Base-by-base conservation (phyloP, 257 asterid genomes). In the Misopates orontium region DNA sequence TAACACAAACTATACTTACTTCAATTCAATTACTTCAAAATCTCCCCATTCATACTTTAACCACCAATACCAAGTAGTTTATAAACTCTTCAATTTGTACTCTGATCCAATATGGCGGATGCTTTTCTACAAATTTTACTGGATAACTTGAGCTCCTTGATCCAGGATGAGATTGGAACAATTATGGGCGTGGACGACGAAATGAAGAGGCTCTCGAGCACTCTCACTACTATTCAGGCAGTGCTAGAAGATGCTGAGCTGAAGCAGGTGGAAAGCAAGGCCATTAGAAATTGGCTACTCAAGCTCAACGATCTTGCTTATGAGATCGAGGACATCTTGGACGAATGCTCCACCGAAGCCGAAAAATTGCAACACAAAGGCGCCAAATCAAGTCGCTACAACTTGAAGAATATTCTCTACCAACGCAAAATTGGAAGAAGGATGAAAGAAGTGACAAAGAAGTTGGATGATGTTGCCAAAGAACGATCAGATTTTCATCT, bases 71-170 rank as follows among this genome's bases (percentile, higher is more conserved):
- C n/a, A n/a, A n/a, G n/a, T n/a, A n/a, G n/a, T n/a, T n/a, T n/a
- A n/a, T n/a, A n/a, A n/a, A n/a, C n/a, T n/a, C n/a, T n/a, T n/a
- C n/a, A n/a, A n/a, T n/a, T n/a, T n/a, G n/a, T n/a, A n/a, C n/a
- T n/a, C n/a, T n/a, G n/a, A n/a, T n/a, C n/a, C 44, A 40, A 11
- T 5, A 75, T 79, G 83, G 80, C 76, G 1, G 80, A 75, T 36
- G 73, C 76, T 1, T 14, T 68, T 13, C 12, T 72, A 2, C 20
- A 47, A 47, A 19, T 72, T 25, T 8, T 68, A 20, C 4, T 72
- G 3, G 44, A 52, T 2, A 63, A 28, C 31, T 24, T 78, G 18
- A 62, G 62, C 42, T 63, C 72, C 25, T 36, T 71, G 21, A 60
- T 78, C 16, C 56, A 64, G 36, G 25, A 9, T 41, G 71, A 78